Conservation (phyloP, 2,329 filamentous ascomycete species). For the Rhinocladiella mackenziei region DNA sequence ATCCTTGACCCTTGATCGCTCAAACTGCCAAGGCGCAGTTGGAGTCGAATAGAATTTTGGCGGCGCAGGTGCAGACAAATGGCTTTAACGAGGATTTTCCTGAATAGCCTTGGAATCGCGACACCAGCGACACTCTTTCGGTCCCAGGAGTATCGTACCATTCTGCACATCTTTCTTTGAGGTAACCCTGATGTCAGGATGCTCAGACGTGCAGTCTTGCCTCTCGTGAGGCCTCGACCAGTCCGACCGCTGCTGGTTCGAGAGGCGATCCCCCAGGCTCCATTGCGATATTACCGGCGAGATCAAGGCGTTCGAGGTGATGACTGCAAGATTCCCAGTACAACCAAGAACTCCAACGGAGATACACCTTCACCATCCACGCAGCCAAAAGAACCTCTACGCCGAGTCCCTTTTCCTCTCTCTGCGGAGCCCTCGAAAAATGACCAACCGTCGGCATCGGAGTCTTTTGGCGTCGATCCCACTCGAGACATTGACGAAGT, state of each 20-base stretch:
- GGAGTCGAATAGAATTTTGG: too few species aligned
- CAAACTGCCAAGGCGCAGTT: background rate
- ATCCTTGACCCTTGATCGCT: too few species aligned
- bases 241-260: slow-evolving; percentile 32
- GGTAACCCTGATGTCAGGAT: slow-evolving; percentile 32
- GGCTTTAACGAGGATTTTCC: slow-evolving; percentile 15
- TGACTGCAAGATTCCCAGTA: slow-evolving; percentile 26
- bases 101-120: background rate
- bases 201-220: slow-evolving; percentile 45
- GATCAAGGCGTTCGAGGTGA: slow-evolving; percentile 33
- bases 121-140: slow-evolving; percentile 2
- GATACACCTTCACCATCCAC: slow-evolving; percentile 1
- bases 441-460: slow-evolving; percentile 4
- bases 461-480: slow-evolving; percentile 19
- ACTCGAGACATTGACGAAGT: slow-evolving; percentile 21
- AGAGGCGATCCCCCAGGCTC: slow-evolving; percentile 35
- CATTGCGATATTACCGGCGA: slow-evolving; percentile 40
- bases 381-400: slow-evolving; percentile 13
- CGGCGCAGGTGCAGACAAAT: too few species aligned
- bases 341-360: slow-evolving; percentile 2
- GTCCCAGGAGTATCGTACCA: background rate
- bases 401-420: slow-evolving; percentile 14
- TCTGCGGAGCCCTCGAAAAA: slow-evolving; percentile 6
- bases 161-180: slow-evolving; percentile 3
- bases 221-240: slow-evolving; percentile 41